Conservation (phyloP, 1,284 basidiomycete genomes). For the Rhodotorula sp. region DNA sequence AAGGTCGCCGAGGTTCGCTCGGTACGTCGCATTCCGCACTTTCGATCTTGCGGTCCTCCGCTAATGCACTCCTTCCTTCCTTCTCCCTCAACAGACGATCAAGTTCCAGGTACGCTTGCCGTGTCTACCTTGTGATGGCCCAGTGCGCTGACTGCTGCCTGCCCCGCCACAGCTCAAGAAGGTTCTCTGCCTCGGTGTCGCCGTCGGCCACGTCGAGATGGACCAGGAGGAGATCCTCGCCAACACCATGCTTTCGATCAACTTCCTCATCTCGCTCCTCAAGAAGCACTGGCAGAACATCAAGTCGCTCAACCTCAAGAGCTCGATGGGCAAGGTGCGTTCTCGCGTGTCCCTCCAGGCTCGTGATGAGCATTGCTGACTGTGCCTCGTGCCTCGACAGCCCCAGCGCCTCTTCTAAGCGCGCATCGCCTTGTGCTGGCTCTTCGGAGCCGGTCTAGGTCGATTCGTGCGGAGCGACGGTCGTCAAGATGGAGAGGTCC, state of each 20-base stretch:
- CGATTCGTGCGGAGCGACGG: conserved; percentile 3
- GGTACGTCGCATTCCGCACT: neutral
- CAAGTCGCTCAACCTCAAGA: conserved; percentile 98
- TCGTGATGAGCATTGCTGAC: neutral
- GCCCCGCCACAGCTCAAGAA: conserved; percentile 81
- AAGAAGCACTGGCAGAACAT: conserved; percentile 95
- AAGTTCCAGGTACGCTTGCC: conserved; percentile 64
- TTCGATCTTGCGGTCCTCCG: neutral
- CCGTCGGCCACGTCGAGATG: conserved; percentile 97
- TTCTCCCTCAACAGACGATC: conserved; percentile 24
- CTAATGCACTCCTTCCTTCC: neutral
- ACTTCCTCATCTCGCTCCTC: conserved; percentile 98
- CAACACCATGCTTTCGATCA: conserved; percentile 99
- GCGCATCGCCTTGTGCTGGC: neutral
- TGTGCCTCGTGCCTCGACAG: neutral
- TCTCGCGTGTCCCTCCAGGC: neutral
- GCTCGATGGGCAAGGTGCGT: conserved; percentile 90
- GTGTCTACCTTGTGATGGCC: neutral
- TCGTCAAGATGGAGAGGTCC: neutral
- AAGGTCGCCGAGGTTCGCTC: conserved; percentile 96
- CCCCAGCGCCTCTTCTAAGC: conserved; percentile 38
- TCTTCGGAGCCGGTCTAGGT: neutral
- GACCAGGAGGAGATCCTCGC: conserved; percentile 93
- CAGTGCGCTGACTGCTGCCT: neutral
- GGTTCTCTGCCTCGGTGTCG: conserved; percentile 98